Conservation (phyloP, 2,329 filamentous ascomycete genomes). For the Graphilbum fragrans region DNA sequence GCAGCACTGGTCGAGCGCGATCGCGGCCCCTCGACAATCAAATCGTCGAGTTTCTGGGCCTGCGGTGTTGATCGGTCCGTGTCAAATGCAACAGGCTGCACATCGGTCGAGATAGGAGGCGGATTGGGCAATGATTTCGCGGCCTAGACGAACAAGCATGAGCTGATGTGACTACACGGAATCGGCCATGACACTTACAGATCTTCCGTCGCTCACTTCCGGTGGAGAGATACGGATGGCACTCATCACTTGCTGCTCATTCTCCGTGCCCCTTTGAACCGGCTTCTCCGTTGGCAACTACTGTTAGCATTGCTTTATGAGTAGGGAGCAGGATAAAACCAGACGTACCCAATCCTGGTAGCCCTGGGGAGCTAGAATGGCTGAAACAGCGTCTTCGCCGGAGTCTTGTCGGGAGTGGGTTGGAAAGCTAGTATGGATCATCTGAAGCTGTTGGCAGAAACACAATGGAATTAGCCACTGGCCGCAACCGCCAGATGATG, state of each 20-base stretch:
- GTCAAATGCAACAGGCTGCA: constrained; percentile 54
- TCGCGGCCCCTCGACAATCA: constrained; percentile 42
- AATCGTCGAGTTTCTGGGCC: constrained; percentile 71
- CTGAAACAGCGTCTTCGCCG: constrained; percentile 72
- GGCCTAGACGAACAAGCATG: background rate
- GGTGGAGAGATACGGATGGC: no score
- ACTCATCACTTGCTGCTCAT: no score
- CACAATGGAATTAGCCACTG: background rate
- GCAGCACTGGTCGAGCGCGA: constrained; percentile 53
- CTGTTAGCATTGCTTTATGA: no score
- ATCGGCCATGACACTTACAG: no score
- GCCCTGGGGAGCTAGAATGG: constrained; percentile 80
- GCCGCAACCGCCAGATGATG: background rate
- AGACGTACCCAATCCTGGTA: constrained; percentile 65
- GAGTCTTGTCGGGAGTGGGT: constrained; percentile 44
- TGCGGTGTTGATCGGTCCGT: constrained; percentile 63
- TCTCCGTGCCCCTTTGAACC: no score
- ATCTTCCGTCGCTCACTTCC: no score
- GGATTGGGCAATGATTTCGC: constrained; percentile 27
- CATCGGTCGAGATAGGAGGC: constrained; percentile 63
- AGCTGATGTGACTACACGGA: no score
- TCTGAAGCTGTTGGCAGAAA: constrained; percentile 25
- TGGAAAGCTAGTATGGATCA: constrained; percentile 44
- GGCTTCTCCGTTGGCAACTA: no score
- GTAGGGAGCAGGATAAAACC: background rate